These are phyloP conservation scores for Aureobasidium sp. DNA, from an alignment of 2,329 filamentous ascomycete genomes.

Conservation along the genomic window DNA sequence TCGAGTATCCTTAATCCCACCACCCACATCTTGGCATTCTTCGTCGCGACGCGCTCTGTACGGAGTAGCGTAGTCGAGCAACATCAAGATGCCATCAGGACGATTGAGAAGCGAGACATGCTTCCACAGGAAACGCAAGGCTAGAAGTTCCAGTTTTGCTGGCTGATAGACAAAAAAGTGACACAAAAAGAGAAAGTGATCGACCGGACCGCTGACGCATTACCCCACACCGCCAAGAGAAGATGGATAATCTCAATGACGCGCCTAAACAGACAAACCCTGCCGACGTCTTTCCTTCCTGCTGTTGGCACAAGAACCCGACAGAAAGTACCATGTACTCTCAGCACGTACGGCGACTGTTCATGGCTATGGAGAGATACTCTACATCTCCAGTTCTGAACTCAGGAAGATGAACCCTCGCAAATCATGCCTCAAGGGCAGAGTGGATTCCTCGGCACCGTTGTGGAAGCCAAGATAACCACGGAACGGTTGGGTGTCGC, in stretches of 20 bases:
- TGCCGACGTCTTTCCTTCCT: background rate
- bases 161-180: too few relatives aligned
- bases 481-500: background rate
- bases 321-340: too few relatives aligned
- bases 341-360: too few relatives aligned
- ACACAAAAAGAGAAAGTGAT: background rate
- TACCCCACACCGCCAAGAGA: conserved; percentile 9
- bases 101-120: background rate
- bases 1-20: background rate
- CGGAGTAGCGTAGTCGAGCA: background rate
- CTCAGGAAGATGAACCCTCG: background rate
- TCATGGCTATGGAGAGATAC: too few relatives aligned
- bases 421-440: background rate
- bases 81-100: background rate
- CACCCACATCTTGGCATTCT: background rate
- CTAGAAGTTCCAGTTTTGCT: too few relatives aligned
- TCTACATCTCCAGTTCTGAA: too few relatives aligned
- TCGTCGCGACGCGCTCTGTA: background rate
- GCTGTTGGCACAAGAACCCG: too few relatives aligned
- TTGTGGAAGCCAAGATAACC: conserved; percentile 3
- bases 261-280: background rate
- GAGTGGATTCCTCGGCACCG: background rate
- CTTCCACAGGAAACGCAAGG: too few relatives aligned
- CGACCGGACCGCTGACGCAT: background rate
- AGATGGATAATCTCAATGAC: background rate